phyloP scores from a whole-genome alignment of 495 filamentous ascomycete species.

The Amniculicola lignicola region DNA sequence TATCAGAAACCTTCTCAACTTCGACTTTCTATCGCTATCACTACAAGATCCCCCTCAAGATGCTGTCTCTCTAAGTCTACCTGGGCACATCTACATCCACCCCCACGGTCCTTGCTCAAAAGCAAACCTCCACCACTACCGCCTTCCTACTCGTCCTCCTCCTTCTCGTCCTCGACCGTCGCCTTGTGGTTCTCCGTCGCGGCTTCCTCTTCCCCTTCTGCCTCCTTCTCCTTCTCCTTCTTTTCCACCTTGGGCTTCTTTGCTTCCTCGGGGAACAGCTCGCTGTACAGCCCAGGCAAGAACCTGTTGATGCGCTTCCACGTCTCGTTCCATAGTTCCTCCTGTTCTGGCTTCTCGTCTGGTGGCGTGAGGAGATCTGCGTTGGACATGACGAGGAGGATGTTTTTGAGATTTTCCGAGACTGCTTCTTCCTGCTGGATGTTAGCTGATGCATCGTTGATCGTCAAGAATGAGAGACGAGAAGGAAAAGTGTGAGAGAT shows the following conservation, averaged over 20 bases:
- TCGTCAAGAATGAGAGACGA: no score
- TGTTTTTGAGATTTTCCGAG: slow-evolving; percentile 93
- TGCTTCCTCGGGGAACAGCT: slow-evolving; percentile 45
- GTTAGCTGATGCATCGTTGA: slow-evolving; percentile 19
- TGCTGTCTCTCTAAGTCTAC: not conserved
- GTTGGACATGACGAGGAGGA: slow-evolving; percentile 91
- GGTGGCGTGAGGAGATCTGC: slow-evolving; percentile 80
- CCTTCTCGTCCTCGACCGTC: not conserved
- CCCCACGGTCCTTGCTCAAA: no score
- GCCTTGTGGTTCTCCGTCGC: not conserved
- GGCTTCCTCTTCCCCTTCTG: slow-evolving; percentile 6
- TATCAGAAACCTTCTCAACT: no score
- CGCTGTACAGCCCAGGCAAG: slow-evolving; percentile 66
- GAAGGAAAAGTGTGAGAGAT: not conserved
- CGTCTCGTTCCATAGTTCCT: slow-evolving; percentile 72
- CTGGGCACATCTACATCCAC: no score
- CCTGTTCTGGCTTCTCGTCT: slow-evolving; percentile 55
- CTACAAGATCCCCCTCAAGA: no score
- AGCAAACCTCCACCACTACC: not conserved
- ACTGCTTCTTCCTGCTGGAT: slow-evolving; percentile 79
- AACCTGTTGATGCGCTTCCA: slow-evolving; percentile 89
- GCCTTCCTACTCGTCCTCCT: slow-evolving; percentile 3
- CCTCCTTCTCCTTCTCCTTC: slow-evolving; percentile 18
- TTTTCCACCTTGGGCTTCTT: slow-evolving; percentile 17
- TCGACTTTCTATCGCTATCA: no score